These are phyloP conservation scores for Pythium diclinum DNA, from an alignment of 352 stramenopile genomes.

Conservation along the genomic window DNA sequence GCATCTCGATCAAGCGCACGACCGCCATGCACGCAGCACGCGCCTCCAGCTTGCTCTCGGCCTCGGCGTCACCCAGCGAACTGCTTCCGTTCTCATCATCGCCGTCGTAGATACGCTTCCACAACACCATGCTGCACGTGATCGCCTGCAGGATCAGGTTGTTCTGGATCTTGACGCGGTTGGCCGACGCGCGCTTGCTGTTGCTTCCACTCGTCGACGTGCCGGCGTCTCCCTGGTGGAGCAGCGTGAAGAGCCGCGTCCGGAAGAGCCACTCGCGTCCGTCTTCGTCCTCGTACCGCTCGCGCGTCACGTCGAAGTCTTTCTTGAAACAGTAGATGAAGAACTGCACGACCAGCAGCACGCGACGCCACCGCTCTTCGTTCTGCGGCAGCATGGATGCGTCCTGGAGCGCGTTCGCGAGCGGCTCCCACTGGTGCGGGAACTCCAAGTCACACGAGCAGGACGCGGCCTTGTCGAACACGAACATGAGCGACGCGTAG, in stretches of 20 bases:
- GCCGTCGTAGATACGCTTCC: constrained; percentile 63
- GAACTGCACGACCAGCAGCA: constrained; percentile 77
- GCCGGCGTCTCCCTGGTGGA: constrained; percentile 44
- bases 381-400: constrained; percentile 36
- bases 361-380: constrained; percentile 61
- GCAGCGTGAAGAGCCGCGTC: constrained; percentile 56
- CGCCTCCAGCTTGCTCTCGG: constrained; percentile 40
- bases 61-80: constrained; percentile 21
- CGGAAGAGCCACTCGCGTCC: constrained; percentile 48
- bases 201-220: constrained; percentile 21
- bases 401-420: constrained; percentile 59
- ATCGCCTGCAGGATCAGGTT: constrained; percentile 71
- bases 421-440: constrained; percentile 66
- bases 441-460: constrained; percentile 64
- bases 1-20: constrained; percentile 76
- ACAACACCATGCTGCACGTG: constrained; percentile 48
- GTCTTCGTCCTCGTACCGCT: constrained; percentile 48
- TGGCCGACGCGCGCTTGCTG: constrained; percentile 33
- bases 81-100: constrained; percentile 23
- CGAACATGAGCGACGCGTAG: constrained; percentile 76
- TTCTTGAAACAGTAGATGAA: constrained; percentile 79
- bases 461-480: constrained; percentile 67
- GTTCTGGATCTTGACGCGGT: constrained; percentile 44
- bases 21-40: constrained; percentile 60
- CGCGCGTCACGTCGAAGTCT: constrained; percentile 55